Evolutionary conservation across 1,139 yeast species (phyloP).

Genomic region (Diutina mesorugosa): DNA sequence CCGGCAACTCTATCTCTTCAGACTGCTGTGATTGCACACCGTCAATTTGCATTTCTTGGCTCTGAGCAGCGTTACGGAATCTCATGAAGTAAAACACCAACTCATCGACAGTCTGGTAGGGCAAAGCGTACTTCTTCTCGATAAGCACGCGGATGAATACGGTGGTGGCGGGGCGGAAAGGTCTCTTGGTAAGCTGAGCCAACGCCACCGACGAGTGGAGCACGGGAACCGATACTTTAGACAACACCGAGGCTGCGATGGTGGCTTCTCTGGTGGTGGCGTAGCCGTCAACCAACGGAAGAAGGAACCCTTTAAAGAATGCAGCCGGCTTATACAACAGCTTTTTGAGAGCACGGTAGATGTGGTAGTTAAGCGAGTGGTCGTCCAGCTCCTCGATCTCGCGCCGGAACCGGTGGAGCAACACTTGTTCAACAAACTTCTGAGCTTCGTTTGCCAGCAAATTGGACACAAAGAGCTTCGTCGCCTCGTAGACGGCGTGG

Average conservation of each 20-base stretch:
- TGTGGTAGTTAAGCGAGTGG: conserved; percentile 70
- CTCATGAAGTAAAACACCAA: conserved; percentile 92
- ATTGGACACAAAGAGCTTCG: conserved; percentile 85
- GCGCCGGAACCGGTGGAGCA: conserved; percentile 73
- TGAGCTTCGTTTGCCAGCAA: conserved; percentile 83
- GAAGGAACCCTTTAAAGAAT: conserved; percentile 88
- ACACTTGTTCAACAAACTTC: conserved; percentile 60
- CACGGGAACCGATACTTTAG: conserved; percentile 86
- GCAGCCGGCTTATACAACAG: conserved; percentile 95
- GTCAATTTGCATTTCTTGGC: not conserved
- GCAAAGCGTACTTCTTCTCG: conserved; percentile 92
- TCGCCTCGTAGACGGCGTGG: conserved; percentile 92
- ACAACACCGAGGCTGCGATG: conserved; percentile 82
- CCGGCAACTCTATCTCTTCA: conserved; percentile 56
- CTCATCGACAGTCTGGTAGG: conserved; percentile 91
- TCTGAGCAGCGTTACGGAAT: conserved; percentile 48
- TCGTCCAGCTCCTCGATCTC: conserved; percentile 70
- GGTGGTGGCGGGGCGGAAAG: conserved; percentile 79
- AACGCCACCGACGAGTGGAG: conserved; percentile 94
- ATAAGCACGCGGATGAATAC: conserved; percentile 80
- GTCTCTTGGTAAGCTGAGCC: conserved; percentile 70
- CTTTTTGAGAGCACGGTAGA: conserved; percentile 84
- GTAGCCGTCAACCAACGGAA: conserved; percentile 74
- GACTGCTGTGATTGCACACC: conserved; percentile 10
- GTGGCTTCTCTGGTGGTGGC: conserved; percentile 91